Evolutionary conservation across 31 red algal species (phyloP).

Genomic region (Asparagopsis taxiformis): DNA sequence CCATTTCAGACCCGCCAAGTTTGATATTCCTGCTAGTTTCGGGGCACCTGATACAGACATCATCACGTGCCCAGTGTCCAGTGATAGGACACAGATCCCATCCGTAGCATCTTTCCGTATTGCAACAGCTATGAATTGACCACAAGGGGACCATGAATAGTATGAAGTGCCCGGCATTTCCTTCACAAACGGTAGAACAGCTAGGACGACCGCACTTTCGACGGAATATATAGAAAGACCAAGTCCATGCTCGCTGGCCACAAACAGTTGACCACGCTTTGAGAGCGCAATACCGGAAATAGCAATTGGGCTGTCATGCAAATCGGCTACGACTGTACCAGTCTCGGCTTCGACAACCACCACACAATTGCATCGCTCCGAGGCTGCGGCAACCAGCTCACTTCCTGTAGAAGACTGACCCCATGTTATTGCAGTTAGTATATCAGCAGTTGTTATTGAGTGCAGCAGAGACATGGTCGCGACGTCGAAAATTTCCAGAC

Average conservation of each 20-base stretch:
- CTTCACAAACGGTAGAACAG: not conserved
- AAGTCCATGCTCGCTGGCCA: constrained; percentile 1
- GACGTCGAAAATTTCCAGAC: constrained; percentile 9
- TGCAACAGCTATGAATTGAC: too few relatives aligned
- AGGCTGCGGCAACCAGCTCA: not conserved
- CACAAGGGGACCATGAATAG: too few relatives aligned
- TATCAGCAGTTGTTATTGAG: not conserved
- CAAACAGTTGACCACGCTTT: constrained; percentile 4
- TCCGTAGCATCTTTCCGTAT: too few relatives aligned
- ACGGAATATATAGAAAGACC: not conserved
- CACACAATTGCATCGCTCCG: not conserved
- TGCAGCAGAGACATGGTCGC: not conserved
- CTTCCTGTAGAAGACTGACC: not conserved
- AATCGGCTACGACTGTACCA: constrained; percentile 3
- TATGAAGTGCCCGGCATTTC: too few relatives aligned
- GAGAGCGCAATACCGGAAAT: not conserved
- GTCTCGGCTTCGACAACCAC: constrained; percentile 7
- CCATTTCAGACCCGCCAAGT: too few relatives aligned
- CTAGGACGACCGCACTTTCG: not conserved
- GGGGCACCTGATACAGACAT: too few relatives aligned
- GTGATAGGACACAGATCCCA: too few relatives aligned
- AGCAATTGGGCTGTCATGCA: constrained; percentile 1
- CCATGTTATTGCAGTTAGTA: not conserved
- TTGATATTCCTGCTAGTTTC: too few relatives aligned
- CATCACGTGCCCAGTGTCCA: too few relatives aligned